Percentiles rank a stretch among this genome's conserved stretches.
These are phyloP conservation scores for Picochlorum sp. DNA, from an alignment of 139 green algal species.

Conservation along the genomic window DNA sequence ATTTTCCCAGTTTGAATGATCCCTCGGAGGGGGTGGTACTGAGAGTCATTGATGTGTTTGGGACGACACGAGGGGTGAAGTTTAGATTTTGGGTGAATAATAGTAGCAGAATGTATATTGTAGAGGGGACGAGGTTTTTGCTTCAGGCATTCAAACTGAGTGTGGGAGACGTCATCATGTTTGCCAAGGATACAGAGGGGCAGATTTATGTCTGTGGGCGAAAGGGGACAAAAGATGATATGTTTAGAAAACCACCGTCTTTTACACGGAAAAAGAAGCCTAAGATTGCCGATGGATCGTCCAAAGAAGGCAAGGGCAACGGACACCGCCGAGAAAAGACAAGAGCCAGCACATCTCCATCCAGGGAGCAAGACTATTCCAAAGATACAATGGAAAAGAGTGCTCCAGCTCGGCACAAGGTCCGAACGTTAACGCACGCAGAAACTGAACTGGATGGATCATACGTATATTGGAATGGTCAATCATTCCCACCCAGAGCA, in stretches of 20 bases:
- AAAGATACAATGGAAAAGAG: neutral
- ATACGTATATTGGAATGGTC: constrained; percentile 18
- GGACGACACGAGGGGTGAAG: constrained; percentile 14
- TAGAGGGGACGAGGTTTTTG: constrained; percentile 28
- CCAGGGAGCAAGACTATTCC: neutral
- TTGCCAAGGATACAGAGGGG: constrained; percentile 16
- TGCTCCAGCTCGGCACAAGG: neutral
- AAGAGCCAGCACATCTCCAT: neutral
- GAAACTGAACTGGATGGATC: constrained; percentile 7
- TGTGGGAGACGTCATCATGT: constrained; percentile 39
- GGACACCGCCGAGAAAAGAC: neutral
- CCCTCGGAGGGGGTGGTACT: constrained; percentile 13
- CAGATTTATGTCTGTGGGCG: constrained; percentile 20
- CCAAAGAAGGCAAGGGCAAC: neutral
- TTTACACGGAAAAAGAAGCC: constrained; percentile 1
- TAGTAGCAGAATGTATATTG: constrained; percentile 39
- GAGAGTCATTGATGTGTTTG: constrained; percentile 17
- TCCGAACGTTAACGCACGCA: constrained; percentile 39
- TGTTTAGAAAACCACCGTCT: constrained; percentile 10
- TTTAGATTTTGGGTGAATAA: constrained; percentile 46
- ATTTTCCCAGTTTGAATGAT: constrained; percentile 35
- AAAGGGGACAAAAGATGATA: constrained; percentile 21
- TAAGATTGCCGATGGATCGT: neutral
- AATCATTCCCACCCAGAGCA: constrained; percentile 15
- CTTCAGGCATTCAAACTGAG: constrained; percentile 16